Evolutionary conservation across 192 early-diverging fungal species (phyloP).

Genomic region (Coemansia sp.): DNA sequence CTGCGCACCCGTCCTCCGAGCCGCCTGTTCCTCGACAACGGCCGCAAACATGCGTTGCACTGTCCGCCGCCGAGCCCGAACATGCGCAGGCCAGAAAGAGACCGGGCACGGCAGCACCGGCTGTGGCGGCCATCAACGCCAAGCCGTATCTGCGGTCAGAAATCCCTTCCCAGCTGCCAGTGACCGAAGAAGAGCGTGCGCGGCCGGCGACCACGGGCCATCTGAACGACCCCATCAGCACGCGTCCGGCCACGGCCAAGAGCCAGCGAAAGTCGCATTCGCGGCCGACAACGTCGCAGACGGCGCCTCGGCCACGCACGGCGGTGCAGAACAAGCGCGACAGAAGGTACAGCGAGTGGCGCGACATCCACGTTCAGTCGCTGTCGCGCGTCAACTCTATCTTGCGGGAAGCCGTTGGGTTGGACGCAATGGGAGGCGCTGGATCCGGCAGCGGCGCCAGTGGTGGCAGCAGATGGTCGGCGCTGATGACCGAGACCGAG

Average conservation of each 20-base stretch:
- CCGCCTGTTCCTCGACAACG: neutral
- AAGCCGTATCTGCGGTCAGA: neutral
- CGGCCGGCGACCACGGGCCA: constrained; percentile 9
- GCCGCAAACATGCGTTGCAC: neutral
- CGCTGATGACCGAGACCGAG: constrained; percentile 3
- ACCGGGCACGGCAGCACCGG: neutral
- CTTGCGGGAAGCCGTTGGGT: constrained; percentile 48
- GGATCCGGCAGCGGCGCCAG: too few relatives aligned
- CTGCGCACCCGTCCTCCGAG: neutral
- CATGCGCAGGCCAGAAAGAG: neutral
- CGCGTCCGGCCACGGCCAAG: neutral
- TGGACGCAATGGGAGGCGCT: constrained; percentile 7
- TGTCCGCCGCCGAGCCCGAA: neutral
- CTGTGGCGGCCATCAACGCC: neutral
- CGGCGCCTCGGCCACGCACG: constrained; percentile 21
- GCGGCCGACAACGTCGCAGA: constrained; percentile 10
- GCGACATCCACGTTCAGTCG: constrained; percentile 52
- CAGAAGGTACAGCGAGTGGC: constrained; percentile 32
- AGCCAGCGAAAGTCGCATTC: constrained; percentile 2
- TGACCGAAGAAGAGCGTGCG: neutral
- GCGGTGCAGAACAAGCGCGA: constrained; percentile 15
- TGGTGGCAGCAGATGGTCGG: constrained; percentile 19
- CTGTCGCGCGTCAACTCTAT: constrained; percentile 47
- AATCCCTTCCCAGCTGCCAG: too few relatives aligned
- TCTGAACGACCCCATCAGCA: neutral